Base-by-base conservation (phyloP, 192 early-diverging fungal species). In the Lobosporangium transversale region DNA sequence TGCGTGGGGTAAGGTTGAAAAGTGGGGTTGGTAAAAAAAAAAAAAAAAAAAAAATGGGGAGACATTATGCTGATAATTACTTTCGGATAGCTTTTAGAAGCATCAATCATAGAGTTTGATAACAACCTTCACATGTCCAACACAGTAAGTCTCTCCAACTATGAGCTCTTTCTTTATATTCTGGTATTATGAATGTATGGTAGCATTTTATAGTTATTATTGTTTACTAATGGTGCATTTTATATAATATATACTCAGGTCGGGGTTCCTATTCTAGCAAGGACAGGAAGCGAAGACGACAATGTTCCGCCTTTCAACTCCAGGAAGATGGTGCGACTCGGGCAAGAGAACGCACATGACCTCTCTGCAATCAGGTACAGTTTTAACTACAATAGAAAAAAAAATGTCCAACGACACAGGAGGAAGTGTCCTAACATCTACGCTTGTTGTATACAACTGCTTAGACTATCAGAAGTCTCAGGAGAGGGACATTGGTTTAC, bases 271-370 rank as follows among this genome's bases (percentile, higher is more conserved):
- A 82, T 92, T 21, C 53, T 92, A 24, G 86, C 86, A 7, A 75
- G 89, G 7, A 76, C 67, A 20, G 92, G 92, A 0, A 74, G 83
- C 48, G 76, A 80, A 8, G 92, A 93, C 50, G 85, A 91, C 52
- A 93, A 93, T 69, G 92, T 93, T 0, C 91, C 92, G 0, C 91
- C 92, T 2, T 58, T 90, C 26, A 89, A 92, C 59, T 84, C 86
- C 0, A 56, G 91, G 1, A 85, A 87, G 27, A 73, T 90, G 45
- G 80, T 88, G 11, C 79, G 92, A 11, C 54, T 93, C 20, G 84
- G 88, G 0, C 86, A 90, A 61, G 91, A 92, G 57, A 84, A 87
- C 78, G 79, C 80, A 27, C 61, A 83, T 14, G 74, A 90, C 53
- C 62, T 84, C 11, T 52, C 71, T 8, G 75, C 82, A 14, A 60